These are phyloP conservation scores for Xylariomycetidae sp. DNA, from an alignment of 2,329 filamentous ascomycete species.

Conservation along the genomic window DNA sequence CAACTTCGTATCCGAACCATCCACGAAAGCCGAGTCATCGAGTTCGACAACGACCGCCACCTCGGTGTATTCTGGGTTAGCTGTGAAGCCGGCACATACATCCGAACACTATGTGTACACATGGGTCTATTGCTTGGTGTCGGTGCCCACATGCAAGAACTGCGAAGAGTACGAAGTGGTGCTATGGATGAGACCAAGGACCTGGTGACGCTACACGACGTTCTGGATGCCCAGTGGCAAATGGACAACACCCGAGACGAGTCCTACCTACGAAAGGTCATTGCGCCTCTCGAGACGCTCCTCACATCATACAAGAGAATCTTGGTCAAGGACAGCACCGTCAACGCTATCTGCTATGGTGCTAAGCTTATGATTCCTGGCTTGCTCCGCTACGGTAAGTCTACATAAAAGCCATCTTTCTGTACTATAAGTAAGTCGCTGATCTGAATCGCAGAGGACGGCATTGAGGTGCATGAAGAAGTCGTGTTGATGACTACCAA, in stretches of 20 bases:
- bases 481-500: conserved; percentile 98
- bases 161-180: conserved; percentile 87
- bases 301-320: conserved; percentile 93
- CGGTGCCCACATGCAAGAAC: conserved; percentile 97
- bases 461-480: conserved; percentile 92
- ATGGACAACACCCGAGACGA: conserved; percentile 96
- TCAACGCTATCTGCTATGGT: conserved; percentile 97
- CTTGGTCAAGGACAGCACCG: conserved; percentile 93
- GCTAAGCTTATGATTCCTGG: conserved; percentile 99
- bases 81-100: conserved; percentile 98
- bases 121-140: conserved; percentile 72
- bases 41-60: conserved; percentile 98
- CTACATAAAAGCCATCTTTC: conserved; percentile 1
- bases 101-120: conserved; percentile 96
- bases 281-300: conserved; percentile 87
- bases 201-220: conserved; percentile 90
- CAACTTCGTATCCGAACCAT: conserved; percentile 98
- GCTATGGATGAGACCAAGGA: conserved; percentile 89
- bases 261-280: conserved; percentile 84
- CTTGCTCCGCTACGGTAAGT: conserved; percentile 79
- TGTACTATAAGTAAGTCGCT: conserved; percentile 5
- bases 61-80: conserved; percentile 99
- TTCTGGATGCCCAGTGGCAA: conserved; percentile 93
- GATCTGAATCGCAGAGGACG: conserved; percentile 67
- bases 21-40: conserved; percentile 91